Conservation (phyloP, 352 stramenopile species). For the Phytophthora boehmeriae region DNA sequence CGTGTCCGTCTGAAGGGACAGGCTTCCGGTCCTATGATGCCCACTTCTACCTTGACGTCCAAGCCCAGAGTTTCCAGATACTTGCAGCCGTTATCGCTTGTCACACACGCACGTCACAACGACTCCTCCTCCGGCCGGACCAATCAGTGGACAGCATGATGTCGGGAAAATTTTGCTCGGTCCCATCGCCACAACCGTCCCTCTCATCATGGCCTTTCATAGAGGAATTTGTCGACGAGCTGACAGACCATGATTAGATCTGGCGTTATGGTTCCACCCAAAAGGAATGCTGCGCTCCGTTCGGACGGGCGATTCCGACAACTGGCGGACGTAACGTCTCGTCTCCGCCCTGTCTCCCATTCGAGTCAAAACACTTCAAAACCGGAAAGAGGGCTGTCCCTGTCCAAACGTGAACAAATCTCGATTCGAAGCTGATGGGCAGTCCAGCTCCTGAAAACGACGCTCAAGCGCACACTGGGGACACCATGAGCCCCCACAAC, state of each 20-base stretch:
- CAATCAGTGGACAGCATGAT: no score
- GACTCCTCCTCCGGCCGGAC: no score
- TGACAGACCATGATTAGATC: conserved; percentile 1
- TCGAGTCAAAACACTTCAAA: not conserved
- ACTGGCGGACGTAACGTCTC: not conserved
- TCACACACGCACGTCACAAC: no score
- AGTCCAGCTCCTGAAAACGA: not conserved
- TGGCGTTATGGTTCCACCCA: not conserved
- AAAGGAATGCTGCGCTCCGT: not conserved
- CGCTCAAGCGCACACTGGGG: not conserved
- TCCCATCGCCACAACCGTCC: not conserved
- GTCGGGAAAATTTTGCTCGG: no score
- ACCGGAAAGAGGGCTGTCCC: not conserved
- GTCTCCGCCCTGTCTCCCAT: not conserved
- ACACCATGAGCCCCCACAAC: no score
- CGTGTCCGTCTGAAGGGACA: no score
- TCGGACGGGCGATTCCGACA: not conserved
- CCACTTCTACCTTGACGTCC: no score
- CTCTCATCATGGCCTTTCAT: not conserved
- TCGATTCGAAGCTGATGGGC: not conserved
- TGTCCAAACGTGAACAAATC: not conserved
- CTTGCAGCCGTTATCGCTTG: no score
- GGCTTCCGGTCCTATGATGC: no score
- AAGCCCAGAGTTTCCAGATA: no score
- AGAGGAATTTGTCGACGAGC: not conserved